Base-by-base conservation (phyloP, 768 basidiomycete species). In the Russula compacta region DNA sequence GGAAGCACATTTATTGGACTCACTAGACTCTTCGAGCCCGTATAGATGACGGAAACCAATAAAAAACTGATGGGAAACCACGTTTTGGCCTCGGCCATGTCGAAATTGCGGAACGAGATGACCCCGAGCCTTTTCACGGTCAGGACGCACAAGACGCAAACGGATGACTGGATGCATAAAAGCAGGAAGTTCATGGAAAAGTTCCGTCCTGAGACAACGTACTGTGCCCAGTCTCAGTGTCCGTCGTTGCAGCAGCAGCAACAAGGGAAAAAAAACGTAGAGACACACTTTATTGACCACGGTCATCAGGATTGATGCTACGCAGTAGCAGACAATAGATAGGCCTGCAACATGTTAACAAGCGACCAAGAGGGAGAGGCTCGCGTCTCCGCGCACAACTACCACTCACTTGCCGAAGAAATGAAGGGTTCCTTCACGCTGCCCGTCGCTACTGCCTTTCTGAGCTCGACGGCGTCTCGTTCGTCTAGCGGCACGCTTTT, bases 121-220 rank as follows among this genome's bases (percentile, higher is more conserved):
- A 95, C 70, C 33, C 90, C 85, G 10, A 84, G 48, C 63, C 77
- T 84, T 75, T 95, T 98, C 64, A 85, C 86, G 1, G 74, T 56
- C 24, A 76, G 68, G 19, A 98, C 97, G 70, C 88, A 92, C 2
- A 77, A 70, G 17, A 89, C 83, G 72, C 94, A 98, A 65, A 99
- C 95, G 35, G 80, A 73, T 1, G 91, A 92, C 71, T 99, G 97
- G 58, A 98, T 89, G 59, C 87, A 85, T 40, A 98, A 80, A 43
- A 99, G 82, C 47, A 98, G 78, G 71, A 98, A 98, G 66, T 90
- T 98, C 97, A 98, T 98, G 65, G 89, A 92, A 74, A 98, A 99
- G 67, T 89, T 73, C 35, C 79, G 79, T 6, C 97, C 97, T 2
- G 95, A 98, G 7, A 98, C 95, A 59, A 98, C 92, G 67, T 89